A percentile compares a stretch with the other conserved stretches of the same genome.
These are phyloP conservation scores for Neurospora sp. DNA, from an alignment of 495 filamentous ascomycete genomes.

Conservation along the genomic window DNA sequence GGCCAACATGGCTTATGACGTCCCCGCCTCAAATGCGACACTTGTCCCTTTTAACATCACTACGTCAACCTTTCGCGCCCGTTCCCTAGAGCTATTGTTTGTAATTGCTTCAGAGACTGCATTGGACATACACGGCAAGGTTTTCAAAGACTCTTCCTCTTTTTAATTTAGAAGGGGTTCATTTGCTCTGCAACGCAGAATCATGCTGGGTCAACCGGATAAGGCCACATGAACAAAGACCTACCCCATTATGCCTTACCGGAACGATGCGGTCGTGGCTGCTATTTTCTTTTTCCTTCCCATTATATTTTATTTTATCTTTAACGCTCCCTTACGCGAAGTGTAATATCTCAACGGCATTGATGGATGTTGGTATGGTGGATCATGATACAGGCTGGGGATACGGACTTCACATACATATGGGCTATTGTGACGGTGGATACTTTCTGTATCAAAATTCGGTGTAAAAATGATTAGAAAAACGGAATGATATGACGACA, in stretches of 20 bases:
- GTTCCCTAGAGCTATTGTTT: conserved; percentile 7
- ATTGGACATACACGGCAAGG: not conserved
- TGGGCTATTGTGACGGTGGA: not conserved
- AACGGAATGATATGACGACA: not conserved
- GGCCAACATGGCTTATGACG: not conserved
- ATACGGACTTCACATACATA: not conserved
- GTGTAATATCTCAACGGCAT: conserved; percentile 31
- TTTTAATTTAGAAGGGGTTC: not conserved
- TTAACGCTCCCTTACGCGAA: not conserved
- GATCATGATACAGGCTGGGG: not conserved
- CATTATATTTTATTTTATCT: not conserved
- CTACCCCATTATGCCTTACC: not conserved
- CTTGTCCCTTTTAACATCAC: not conserved
- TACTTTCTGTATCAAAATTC: not conserved
- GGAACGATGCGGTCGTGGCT: not conserved
- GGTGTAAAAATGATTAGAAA: not conserved
- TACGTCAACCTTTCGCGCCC: not conserved
- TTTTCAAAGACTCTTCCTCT: not conserved
- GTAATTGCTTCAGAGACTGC: conserved; percentile 6
- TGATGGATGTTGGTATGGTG: conserved; percentile 38
- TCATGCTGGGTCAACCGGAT: not conserved
- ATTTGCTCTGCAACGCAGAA: not conserved
- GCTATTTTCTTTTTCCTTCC: not conserved
- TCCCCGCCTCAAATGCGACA: not conserved
- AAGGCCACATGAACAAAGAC: not conserved